Percentiles rank a stretch among this genome's conserved stretches.
Evolutionary conservation across 176 grass and related monocot species (phyloP).

Genomic region (Typha latifolia): DNA sequence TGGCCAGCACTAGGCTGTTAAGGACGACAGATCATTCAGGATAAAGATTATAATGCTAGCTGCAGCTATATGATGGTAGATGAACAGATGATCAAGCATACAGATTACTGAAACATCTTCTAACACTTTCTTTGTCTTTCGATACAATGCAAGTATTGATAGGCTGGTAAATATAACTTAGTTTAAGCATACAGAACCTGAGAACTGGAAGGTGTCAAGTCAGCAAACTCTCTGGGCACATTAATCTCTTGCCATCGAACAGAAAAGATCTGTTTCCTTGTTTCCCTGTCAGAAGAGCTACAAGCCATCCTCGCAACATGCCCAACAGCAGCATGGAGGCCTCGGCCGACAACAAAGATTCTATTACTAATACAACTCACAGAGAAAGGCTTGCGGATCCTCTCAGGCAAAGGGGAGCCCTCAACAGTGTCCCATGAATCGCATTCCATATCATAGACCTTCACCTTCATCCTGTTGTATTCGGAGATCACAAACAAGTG

Average conservation of each 20-base stretch:
- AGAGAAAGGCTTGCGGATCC: conserved; percentile 66
- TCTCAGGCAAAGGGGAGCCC: conserved; percentile 51
- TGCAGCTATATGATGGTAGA: too few relatives aligned
- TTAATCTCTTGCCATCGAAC: conserved; percentile 61
- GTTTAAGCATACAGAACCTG: conserved; percentile 72
- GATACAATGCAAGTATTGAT: too few relatives aligned
- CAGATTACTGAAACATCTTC: too few relatives aligned
- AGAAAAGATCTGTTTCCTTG: conserved; percentile 11
- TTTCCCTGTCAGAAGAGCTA: neutral
- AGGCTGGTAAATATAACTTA: neutral
- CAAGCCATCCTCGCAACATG: conserved; percentile 31
- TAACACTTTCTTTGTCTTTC: too few relatives aligned
- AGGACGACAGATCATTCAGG: too few relatives aligned
- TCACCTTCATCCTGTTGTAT: conserved; percentile 77
- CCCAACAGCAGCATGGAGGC: conserved; percentile 60
- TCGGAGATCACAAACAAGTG: conserved; percentile 76
- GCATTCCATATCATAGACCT: conserved; percentile 48
- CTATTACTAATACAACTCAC: conserved; percentile 42
- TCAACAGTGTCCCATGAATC: conserved; percentile 66
- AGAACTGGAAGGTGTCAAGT: conserved; percentile 73
- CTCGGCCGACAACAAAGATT: conserved; percentile 66
- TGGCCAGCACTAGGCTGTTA: too few relatives aligned
- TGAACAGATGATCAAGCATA: too few relatives aligned
- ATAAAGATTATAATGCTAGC: too few relatives aligned
- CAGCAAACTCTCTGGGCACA: conserved; percentile 35